Percentiles rank a stretch among this genome's conserved stretches.
Conservation (phyloP, 768 basidiomycete species). For the Amanita phalloides region DNA sequence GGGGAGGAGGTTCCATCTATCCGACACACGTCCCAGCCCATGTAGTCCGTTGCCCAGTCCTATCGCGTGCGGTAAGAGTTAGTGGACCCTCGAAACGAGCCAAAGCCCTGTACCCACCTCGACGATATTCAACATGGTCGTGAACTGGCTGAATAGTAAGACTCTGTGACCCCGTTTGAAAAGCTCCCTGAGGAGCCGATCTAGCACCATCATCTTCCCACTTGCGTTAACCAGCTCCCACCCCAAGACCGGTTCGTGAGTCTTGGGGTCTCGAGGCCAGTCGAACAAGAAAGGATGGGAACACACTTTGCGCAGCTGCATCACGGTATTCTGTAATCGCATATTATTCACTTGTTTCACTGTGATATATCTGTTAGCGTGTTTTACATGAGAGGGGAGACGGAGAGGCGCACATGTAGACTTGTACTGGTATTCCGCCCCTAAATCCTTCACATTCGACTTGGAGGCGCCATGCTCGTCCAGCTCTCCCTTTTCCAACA, state of each 20-base stretch:
- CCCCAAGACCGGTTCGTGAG: constrained; percentile 53
- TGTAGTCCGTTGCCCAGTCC: constrained; percentile 85
- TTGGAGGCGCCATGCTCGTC: constrained; percentile 20
- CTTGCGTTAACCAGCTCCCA: constrained; percentile 77
- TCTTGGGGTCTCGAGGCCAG: constrained; percentile 61
- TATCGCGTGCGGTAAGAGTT: constrained; percentile 12
- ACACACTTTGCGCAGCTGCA: constrained; percentile 96
- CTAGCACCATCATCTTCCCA: constrained; percentile 96
- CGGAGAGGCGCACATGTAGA: constrained; percentile 36
- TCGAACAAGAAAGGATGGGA: constrained; percentile 89
- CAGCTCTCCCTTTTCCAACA: constrained; percentile 39
- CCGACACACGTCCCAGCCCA: constrained; percentile 77
- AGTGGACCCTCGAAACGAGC: background rate
- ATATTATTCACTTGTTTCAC: constrained; percentile 85
- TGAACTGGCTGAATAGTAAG: constrained; percentile 87
- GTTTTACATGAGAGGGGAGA: background rate
- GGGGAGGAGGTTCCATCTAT: constrained; percentile 86
- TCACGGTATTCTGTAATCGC: constrained; percentile 88
- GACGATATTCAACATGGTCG: constrained; percentile 92
- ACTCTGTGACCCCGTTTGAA: constrained; percentile 79
- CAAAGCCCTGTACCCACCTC: constrained; percentile 38
- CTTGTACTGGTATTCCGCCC: constrained; percentile 32
- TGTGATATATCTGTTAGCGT: constrained; percentile 16
- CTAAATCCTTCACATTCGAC: constrained; percentile 13
- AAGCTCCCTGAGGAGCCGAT: constrained; percentile 75